Conservation (phyloP, 2,329 filamentous ascomycete genomes). For the Sporothrix dimorphospora region DNA sequence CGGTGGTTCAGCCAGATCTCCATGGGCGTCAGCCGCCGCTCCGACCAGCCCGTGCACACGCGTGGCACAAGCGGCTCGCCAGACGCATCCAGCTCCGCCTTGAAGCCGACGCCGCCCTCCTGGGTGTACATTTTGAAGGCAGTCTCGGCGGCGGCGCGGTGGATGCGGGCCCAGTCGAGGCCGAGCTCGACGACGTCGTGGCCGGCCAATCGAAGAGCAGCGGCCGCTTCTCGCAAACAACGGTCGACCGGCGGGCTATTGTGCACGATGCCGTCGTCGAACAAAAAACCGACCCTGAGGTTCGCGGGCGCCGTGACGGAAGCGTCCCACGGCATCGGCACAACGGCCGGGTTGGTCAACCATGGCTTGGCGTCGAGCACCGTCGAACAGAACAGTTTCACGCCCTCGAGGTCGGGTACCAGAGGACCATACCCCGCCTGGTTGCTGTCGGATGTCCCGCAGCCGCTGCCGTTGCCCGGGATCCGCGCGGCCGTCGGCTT, state of each 20-base stretch:
- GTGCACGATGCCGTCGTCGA: conserved; percentile 22
- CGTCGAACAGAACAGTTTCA: neutral
- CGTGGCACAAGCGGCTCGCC: conserved; percentile 21
- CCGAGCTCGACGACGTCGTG: conserved; percentile 11
- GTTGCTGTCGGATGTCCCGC: neutral
- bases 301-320: neutral
- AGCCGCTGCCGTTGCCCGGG: neutral
- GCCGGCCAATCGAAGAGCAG: neutral
- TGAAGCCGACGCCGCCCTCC: conserved; percentile 18
- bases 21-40: neutral
- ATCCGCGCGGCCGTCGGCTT: neutral
- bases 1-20: conserved; percentile 18
- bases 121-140: conserved; percentile 24
- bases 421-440: neutral
- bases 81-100: neutral
- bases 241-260: conserved; percentile 1
- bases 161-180: neutral
- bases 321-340: conserved; percentile 22
- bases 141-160: conserved; percentile 9
- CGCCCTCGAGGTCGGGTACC: neutral
- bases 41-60: conserved; percentile 8
- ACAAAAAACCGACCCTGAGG: conserved; percentile 12
- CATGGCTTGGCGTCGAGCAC: conserved; percentile 30
- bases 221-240: neutral
- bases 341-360: conserved; percentile 26